phyloP scores from a whole-genome alignment of 2,329 filamentous ascomycete species.

The Xylaria sp. region DNA sequence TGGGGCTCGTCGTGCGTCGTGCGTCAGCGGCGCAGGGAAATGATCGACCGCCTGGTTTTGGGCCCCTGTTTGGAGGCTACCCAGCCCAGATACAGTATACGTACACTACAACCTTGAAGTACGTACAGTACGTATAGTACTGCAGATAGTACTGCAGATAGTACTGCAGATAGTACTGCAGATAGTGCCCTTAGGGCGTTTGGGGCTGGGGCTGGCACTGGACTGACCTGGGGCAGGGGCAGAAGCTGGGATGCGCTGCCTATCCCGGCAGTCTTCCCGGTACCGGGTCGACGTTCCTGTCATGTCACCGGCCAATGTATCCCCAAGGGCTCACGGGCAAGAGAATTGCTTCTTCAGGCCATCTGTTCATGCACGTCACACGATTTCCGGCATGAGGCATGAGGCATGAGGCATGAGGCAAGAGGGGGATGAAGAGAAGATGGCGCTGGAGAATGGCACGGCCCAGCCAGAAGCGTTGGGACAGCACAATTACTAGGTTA shows the following conservation, averaged over 20 bases:
- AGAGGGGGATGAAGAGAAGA: background rate
- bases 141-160: background rate
- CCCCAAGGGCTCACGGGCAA: background rate
- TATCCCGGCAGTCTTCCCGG: no score
- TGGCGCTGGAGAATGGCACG: no score
- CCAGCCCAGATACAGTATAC: no score
- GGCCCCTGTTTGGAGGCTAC: background rate
- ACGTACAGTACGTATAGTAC: no score
- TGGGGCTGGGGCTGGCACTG: no score
- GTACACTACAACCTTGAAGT: no score
- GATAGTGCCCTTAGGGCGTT: background rate
- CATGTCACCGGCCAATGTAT: conserved; percentile 3
- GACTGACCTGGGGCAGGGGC: no score
- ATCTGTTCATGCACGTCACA: conserved; percentile 20
- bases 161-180: background rate
- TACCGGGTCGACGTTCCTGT: background rate
- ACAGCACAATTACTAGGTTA: no score
- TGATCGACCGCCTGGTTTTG: conserved; percentile 4
- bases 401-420: no score
- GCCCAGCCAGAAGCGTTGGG: no score
- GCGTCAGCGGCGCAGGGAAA: conserved; percentile 23
- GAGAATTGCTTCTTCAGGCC: background rate
- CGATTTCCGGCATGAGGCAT: conserved; percentile 2
- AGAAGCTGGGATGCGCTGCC: no score
- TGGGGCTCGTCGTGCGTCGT: background rate